A percentile compares a stretch with the other conserved stretches of the same genome.
Conservation (phyloP, 805 yeast species). For the Kodamaea kaohsiungensis region DNA sequence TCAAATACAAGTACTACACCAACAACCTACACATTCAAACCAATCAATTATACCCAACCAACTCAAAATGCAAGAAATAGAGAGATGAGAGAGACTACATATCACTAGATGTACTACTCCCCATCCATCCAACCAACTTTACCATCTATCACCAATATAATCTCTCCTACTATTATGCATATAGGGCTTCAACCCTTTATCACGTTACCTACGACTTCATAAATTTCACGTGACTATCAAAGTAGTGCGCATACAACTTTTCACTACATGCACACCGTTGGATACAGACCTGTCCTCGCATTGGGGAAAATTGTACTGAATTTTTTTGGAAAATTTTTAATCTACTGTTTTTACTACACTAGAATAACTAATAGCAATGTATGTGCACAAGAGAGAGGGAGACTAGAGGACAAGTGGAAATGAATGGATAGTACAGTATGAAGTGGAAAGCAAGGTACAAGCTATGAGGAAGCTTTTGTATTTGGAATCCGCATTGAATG, state of each 20-base stretch:
- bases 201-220: not conserved
- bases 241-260: not conserved
- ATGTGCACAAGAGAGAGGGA: conserved; percentile 10
- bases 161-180: not conserved
- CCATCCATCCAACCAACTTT: not conserved
- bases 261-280: not conserved
- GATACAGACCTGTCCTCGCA: not conserved
- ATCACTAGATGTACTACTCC: no score
- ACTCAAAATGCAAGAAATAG: no score
- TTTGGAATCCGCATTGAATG: not conserved
- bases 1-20: no score
- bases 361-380: conserved; percentile 17
- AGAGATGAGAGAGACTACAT: no score
- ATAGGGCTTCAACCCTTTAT: conserved; percentile 8
- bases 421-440: not conserved
- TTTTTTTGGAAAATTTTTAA: conserved; percentile 11
- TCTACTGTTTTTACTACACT: conserved; percentile 12
- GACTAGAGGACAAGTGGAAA: not conserved
- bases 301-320: conserved; percentile 6
- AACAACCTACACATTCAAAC: no score
- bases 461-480: not conserved
- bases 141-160: no score
- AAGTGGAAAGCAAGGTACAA: not conserved
- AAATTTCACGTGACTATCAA: conserved; percentile 4
- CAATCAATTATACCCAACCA: no score